A percentile compares a stretch with the other conserved stretches of the same genome.
Evolutionary conservation across 1,284 basidiomycete species (phyloP).

Genomic region (Marasmius tenuissimus): DNA sequence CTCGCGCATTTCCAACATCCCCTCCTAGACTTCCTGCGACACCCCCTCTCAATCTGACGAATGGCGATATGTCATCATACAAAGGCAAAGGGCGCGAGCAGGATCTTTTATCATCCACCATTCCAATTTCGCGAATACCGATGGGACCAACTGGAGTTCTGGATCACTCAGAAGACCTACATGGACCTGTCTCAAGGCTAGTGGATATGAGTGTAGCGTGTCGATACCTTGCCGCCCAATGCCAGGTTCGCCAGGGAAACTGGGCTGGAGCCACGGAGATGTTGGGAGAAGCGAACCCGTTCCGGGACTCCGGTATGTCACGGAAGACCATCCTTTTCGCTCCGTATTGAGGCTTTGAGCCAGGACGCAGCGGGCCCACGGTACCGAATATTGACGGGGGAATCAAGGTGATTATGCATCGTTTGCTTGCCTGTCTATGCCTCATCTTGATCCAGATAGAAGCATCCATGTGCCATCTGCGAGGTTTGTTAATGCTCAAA

Average conservation of each 20-base stretch:
- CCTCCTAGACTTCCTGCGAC: constrained; percentile 40
- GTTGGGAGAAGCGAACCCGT: constrained; percentile 90
- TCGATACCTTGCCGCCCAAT: constrained; percentile 92
- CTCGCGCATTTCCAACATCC: constrained; percentile 68
- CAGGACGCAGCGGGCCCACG: constrained; percentile 63
- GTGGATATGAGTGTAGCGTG: constrained; percentile 93
- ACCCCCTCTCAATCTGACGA: constrained; percentile 30
- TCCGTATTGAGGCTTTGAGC: constrained; percentile 1
- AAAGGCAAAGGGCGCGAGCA: constrained; percentile 69
- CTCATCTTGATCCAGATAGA: constrained; percentile 62
- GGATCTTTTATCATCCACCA: constrained; percentile 29
- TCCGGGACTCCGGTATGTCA: constrained; percentile 64
- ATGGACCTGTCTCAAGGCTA: constrained; percentile 69
- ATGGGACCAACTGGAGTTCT: constrained; percentile 68
- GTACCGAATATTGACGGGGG: constrained; percentile 80
- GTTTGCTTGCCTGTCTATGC: neutral
- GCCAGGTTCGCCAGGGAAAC: constrained; percentile 89
- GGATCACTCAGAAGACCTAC: constrained; percentile 59
- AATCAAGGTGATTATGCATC: constrained; percentile 63
- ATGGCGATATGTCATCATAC: constrained; percentile 39
- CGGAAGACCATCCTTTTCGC: neutral
- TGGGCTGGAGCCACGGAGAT: constrained; percentile 93
- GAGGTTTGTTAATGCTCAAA: constrained; percentile 93
- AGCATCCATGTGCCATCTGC: constrained; percentile 92
- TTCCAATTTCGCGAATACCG: constrained; percentile 56